A percentile compares a stretch with the other conserved stretches of the same genome.
Evolutionary conservation across 495 filamentous ascomycete genomes (phyloP).

Genomic region (Penicillium mononematosum): DNA sequence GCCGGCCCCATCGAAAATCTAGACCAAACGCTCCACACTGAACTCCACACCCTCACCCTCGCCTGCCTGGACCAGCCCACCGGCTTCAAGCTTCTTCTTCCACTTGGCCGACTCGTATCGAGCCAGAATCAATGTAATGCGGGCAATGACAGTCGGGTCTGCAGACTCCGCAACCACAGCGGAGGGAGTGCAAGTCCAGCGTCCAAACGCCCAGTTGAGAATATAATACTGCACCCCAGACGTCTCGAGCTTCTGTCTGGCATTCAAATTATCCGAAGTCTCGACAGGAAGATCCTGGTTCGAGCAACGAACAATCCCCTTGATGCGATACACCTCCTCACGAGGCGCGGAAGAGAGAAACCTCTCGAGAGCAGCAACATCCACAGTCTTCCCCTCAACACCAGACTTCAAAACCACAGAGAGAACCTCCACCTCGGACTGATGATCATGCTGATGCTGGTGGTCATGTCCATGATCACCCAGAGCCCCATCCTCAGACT

Average conservation of each 20-base stretch:
- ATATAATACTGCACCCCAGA: slow-evolving; percentile 56
- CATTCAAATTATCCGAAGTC: slow-evolving; percentile 49
- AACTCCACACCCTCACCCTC: slow-evolving; percentile 28
- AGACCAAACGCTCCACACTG: slow-evolving; percentile 42
- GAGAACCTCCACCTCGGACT: slow-evolving; percentile 87
- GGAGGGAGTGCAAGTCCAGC: slow-evolving; percentile 82
- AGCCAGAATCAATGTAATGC: slow-evolving; percentile 83
- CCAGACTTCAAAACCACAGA: slow-evolving; percentile 62
- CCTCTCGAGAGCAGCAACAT: slow-evolving; percentile 61
- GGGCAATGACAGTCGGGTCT: slow-evolving; percentile 51
- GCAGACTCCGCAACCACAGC: slow-evolving; percentile 40
- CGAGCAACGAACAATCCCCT: slow-evolving; percentile 69
- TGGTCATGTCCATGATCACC: slow-evolving; percentile 17
- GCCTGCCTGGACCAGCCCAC: slow-evolving; percentile 54
- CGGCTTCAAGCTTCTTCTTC: slow-evolving; percentile 76
- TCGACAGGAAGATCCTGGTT: slow-evolving; percentile 53
- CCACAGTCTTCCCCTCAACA: slow-evolving; percentile 44
- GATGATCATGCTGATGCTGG: slow-evolving; percentile 51
- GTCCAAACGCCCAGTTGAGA: slow-evolving; percentile 95
- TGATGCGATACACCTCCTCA: slow-evolving; percentile 94
- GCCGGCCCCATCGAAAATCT: slow-evolving; percentile 23
- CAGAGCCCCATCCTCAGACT: slow-evolving; percentile 33
- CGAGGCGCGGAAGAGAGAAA: slow-evolving; percentile 72
- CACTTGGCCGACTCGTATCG: slow-evolving; percentile 83
- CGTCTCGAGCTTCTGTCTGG: slow-evolving; percentile 11